A percentile compares a stretch with the other conserved stretches of the same genome.
Conservation (phyloP, 2,329 filamentous ascomycete species). For the Periconia macrospinosa region DNA sequence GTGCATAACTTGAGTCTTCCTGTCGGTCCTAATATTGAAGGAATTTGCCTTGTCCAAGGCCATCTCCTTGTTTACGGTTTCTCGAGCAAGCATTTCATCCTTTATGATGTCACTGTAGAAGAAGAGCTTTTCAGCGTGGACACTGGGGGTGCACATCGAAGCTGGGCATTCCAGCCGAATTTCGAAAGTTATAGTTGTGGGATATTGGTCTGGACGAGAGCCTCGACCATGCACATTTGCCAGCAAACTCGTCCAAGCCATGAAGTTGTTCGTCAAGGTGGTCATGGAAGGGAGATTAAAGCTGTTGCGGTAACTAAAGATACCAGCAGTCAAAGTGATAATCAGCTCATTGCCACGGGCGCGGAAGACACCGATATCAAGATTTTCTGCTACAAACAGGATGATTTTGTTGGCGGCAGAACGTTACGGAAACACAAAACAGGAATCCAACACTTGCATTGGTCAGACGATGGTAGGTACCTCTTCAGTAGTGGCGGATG, state of each 20-base stretch:
- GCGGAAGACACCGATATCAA: constrained; percentile 75
- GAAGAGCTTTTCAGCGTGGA: constrained; percentile 71
- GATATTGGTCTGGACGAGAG: constrained; percentile 75
- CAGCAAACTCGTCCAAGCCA: constrained; percentile 46
- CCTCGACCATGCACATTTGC: constrained; percentile 55
- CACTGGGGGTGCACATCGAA: constrained; percentile 83
- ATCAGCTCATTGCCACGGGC: constrained; percentile 63
- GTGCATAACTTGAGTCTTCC: constrained; percentile 71
- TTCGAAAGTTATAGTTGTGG: constrained; percentile 38
- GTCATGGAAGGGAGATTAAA: constrained; percentile 87
- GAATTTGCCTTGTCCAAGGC: constrained; percentile 61
- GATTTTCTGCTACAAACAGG: constrained; percentile 60
- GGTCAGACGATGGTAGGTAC: constrained; percentile 66
- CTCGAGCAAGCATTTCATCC: constrained; percentile 73
- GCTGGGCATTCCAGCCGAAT: constrained; percentile 62
- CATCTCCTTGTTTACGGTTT: constrained; percentile 77
- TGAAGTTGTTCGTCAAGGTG: constrained; percentile 64
- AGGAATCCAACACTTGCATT: constrained; percentile 79
- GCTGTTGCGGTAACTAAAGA: constrained; percentile 52
- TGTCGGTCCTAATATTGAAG: constrained; percentile 76
- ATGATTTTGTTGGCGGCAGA: constrained; percentile 55
- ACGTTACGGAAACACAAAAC: constrained; percentile 77
- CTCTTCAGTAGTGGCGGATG: constrained; percentile 85
- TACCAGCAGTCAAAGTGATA: background rate
- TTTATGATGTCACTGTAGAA: constrained; percentile 75